Conservation (phyloP, 2,329 filamentous ascomycete species). For the Colletotrichum liriopes region DNA sequence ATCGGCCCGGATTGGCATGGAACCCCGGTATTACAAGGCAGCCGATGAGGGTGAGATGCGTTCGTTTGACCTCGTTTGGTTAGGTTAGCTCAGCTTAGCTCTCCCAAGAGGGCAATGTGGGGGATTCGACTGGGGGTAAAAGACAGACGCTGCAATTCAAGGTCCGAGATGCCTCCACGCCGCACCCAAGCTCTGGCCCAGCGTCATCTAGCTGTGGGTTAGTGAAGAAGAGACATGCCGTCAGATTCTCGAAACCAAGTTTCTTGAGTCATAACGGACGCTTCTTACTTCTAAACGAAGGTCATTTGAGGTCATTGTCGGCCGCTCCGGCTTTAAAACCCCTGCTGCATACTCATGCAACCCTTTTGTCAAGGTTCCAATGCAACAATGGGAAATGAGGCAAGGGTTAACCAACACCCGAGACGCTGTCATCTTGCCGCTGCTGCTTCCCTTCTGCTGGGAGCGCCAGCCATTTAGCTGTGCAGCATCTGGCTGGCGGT, state of each 20-base stretch:
- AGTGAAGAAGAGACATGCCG: slow-evolving; percentile 12
- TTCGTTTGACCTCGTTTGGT: background rate
- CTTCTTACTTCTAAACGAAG: background rate
- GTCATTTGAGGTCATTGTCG: slow-evolving; percentile 24
- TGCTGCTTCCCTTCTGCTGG: background rate
- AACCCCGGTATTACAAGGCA: background rate
- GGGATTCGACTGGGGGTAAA: slow-evolving; percentile 13
- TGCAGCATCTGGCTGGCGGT: slow-evolving; percentile 3
- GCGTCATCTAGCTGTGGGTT: slow-evolving; percentile 12
- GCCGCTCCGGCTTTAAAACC: slow-evolving; percentile 30
- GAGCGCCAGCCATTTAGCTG: background rate
- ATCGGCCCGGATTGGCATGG: background rate
- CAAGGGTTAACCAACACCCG: slow-evolving; percentile 28
- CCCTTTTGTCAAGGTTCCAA: slow-evolving; percentile 2
- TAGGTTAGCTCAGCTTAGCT: slow-evolving; percentile 14
- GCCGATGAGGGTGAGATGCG: background rate
- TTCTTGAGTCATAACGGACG: slow-evolving; percentile 6
- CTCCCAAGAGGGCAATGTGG: slow-evolving; percentile 11
- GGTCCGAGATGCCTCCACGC: slow-evolving; percentile 29
- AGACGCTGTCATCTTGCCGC: slow-evolving; percentile 21
- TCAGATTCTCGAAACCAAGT: slow-evolving; percentile 32
- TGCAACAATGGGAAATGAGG: background rate
- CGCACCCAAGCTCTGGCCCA: slow-evolving; percentile 5
- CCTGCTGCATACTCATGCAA: slow-evolving; percentile 30
- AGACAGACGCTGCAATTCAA: background rate